These are phyloP conservation scores for Reutealis trisperma DNA, from an alignment of 345 rosid genomes.

Conservation along the genomic window DNA sequence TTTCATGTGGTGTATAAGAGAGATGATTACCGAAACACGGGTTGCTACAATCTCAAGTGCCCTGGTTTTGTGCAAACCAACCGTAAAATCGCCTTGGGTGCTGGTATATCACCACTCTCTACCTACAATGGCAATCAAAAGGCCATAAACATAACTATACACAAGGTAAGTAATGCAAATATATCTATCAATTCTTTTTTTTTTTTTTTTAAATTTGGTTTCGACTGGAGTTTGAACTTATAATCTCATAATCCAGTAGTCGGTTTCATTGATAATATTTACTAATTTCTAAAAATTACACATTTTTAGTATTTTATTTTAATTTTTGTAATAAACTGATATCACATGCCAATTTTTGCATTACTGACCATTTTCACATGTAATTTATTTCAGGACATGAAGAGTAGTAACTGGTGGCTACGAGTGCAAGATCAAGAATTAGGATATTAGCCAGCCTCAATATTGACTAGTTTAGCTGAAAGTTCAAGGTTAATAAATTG, in stretches of 20 bases:
- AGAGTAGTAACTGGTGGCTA: slow-evolving; percentile 13
- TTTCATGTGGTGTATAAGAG: not conserved
- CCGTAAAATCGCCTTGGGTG: slow-evolving; percentile 10
- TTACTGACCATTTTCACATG: too few species aligned
- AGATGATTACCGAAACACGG: slow-evolving; percentile 25
- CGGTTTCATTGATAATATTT: too few species aligned
- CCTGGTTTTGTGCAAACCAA: slow-evolving; percentile 35
- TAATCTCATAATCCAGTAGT: too few species aligned
- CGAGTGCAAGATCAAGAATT: not conserved
- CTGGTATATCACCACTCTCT: slow-evolving; percentile 11
- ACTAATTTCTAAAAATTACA: too few species aligned
- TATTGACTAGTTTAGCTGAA: not conserved
- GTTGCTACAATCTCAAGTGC: slow-evolving; percentile 40
- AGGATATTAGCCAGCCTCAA: slow-evolving; percentile 19
- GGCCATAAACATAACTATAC: not conserved
- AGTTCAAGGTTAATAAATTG: not conserved
- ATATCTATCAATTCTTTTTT: too few species aligned
- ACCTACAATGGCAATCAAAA: slow-evolving; percentile 20
- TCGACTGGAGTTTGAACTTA: too few species aligned
- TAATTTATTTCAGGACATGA: slow-evolving; percentile 1
- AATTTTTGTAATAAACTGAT: too few species aligned
- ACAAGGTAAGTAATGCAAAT: slow-evolving; percentile 11
- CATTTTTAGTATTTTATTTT: too few species aligned
- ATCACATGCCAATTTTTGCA: too few species aligned
- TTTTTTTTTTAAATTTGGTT: too few species aligned